phyloP scores from a whole-genome alignment of 2,329 filamentous ascomycete genomes.

The Thyridium curvatum region DNA sequence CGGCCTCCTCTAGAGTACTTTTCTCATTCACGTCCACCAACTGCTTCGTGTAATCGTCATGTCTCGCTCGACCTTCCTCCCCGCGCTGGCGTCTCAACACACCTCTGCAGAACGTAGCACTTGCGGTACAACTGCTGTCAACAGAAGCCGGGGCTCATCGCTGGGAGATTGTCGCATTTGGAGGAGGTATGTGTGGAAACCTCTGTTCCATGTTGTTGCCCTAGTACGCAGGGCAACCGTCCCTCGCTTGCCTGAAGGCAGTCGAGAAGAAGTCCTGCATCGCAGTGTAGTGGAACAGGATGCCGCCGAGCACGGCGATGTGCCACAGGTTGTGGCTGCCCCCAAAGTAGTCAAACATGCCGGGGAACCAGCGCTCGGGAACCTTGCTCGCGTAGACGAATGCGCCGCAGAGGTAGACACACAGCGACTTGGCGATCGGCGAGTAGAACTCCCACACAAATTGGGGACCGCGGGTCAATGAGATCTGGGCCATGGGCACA shows the following conservation, averaged over 20 bases:
- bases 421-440: conserved; percentile 74
- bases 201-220: too few species aligned
- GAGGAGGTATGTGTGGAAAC: too few species aligned
- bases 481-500: conserved; percentile 79
- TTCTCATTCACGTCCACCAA: too few species aligned
- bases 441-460: conserved; percentile 90
- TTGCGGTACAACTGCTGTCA: too few species aligned
- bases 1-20: too few species aligned
- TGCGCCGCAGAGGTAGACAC: conserved; percentile 82
- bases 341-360: conserved; percentile 90
- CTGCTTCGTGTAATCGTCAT: too few species aligned
- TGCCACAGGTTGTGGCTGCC: conserved; percentile 98
- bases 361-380: conserved; percentile 88
- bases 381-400: conserved; percentile 86
- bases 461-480: conserved; percentile 65
- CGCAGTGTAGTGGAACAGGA: conserved; percentile 92
- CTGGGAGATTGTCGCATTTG: too few species aligned
- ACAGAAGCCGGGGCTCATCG: too few species aligned
- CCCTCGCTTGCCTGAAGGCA: conserved; percentile 64
- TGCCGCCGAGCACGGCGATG: conserved; percentile 85
- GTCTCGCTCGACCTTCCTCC: too few species aligned
- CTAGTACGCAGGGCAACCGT: conserved; percentile 49
- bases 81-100: too few species aligned
- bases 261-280: conserved; percentile 92
- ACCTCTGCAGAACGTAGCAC: too few species aligned